Evolutionary conservation across 2,329 filamentous ascomycete genomes (phyloP), one percentile per base, ranked within the genome.

Genomic region (Thelonectria olida): DNA sequence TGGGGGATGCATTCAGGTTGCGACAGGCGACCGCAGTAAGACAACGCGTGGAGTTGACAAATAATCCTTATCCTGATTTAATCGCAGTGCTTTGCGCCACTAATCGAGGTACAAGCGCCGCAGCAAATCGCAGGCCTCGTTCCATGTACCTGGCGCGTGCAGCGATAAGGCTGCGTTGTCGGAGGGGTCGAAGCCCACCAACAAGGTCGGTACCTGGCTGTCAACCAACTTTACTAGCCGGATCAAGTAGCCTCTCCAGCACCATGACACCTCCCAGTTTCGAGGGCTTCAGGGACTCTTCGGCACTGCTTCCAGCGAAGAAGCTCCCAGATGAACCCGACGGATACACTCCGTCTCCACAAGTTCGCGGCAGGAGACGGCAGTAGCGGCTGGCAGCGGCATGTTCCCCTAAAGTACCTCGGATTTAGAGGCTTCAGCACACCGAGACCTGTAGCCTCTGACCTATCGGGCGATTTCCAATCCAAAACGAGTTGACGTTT

Each of bases 361-460:
- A 27, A 13, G 52, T 66, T 51, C 51, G 50, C 69, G 67, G 69
- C 65, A 57, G 50, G 66, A 64, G 25, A 49, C 69, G 67, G 67
- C 58, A 66, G 63, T 58, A 55, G 48, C 68, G 70, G 70, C 58
- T 72, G 67, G 67, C 67, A 48, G 56, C 70, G 70, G 70, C 66
- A 55, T 59, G 68, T 67, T 58, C n/a, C 52, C 54, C 15, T 23
- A 56, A 63, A 63, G 62, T 70, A 70, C 70, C 69, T 66, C 64
- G 67, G 68, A 50, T 42, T 59, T 51, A 17, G 34, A 7, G 17
- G 20, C 47, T 25, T 42, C 38, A 47, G 38, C n/a, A 19, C 27
- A 13, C 34, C 22, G 15, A 17, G 48, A 12, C 17, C 20, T 52
- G 41, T 23, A 41, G 23, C 42, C 17, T 19, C 58, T 60, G 60